Base-by-base conservation (phyloP, 805 yeast genomes). In the Kazachstania psychrophila region DNA sequence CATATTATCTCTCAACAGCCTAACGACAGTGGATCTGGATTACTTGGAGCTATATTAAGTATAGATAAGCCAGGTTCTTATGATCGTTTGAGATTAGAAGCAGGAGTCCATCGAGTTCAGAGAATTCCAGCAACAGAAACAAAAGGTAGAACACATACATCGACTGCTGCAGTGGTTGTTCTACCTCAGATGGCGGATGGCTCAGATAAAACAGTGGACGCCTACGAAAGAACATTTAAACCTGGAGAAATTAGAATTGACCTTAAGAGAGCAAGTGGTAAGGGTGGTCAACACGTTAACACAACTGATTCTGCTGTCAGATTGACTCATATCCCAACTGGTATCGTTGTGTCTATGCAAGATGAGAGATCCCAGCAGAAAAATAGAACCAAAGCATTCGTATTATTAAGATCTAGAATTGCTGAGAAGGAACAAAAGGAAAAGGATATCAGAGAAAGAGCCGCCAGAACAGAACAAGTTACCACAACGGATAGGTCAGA, bases 251-350 rank as follows among this genome's bases (percentile, higher is more conserved):
- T 92, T 16, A 70, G 96, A 39, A 77, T 92, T 4, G 98, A 92
- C 56, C 87, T 92, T n/a, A 92, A 89, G 95, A 70, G 98, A 47
- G 85, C 97, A 1, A 77, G 95, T 38, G 98, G 98, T 3, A 81
- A 92, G 45, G 98, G 98, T 39, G 98, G 98, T 0, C 98, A 89
- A 64, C 97, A 89, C 54, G 98, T 89, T 25, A 89, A 89, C 55
- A 89, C 95, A 11, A 92, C 97, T 0, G 97, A 89, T 54, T 86
- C 96, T 1, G 98, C 98, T 0, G 97, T 92, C 11, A 70, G 98
- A 49, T 64, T 92, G 19, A 86, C 89, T 1, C 98, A 92, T 62
- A 66, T 82, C 12, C 96, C 97, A 4, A 77, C 95, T 0, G 96
- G 96, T 3, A 77, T 85, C 27, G 77, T 76, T 4, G 96, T 92